Conservation (phyloP, 805 yeast species). For the Pichia gijzeniarum region DNA sequence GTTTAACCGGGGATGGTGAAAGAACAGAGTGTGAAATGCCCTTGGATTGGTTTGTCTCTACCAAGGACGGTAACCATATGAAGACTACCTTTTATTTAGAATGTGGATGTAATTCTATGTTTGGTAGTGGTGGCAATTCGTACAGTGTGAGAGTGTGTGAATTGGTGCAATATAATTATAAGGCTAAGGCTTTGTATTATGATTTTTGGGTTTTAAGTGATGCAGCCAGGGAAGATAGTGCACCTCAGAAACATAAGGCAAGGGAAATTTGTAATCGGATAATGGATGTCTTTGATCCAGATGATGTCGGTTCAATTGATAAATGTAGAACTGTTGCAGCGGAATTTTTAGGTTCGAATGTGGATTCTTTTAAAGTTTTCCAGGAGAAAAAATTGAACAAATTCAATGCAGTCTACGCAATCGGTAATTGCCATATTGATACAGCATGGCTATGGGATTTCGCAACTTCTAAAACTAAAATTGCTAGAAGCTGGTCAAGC, state of each 20-base stretch:
- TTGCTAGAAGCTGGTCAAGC: conserved; percentile 93
- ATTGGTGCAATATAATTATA: conserved; percentile 70
- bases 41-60: conserved; percentile 35
- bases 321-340: conserved; percentile 63
- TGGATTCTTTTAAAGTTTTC: conserved; percentile 62
- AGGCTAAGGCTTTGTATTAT: conserved; percentile 67
- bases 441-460: conserved; percentile 99
- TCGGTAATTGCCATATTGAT: conserved; percentile 96
- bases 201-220: conserved; percentile 90
- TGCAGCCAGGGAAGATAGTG: conserved; percentile 80
- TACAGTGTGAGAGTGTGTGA: conserved; percentile 69
- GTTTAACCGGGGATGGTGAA: conserved; percentile 81
- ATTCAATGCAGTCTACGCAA: conserved; percentile 61
- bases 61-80: conserved; percentile 24
- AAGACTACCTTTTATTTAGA: conserved; percentile 74
- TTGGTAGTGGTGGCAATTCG: conserved; percentile 55
- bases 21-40: conserved; percentile 72
- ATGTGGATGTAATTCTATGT: conserved; percentile 92
- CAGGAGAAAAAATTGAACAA: conserved; percentile 33
- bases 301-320: conserved; percentile 48
- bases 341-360: conserved; percentile 55
- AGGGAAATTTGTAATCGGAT: conserved; percentile 72
- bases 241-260: conserved; percentile 82
- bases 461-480: conserved; percentile 89
- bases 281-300: conserved; percentile 76